Conservation (phyloP, 176 grass and related monocot species). For the Aegilops longissima region DNA sequence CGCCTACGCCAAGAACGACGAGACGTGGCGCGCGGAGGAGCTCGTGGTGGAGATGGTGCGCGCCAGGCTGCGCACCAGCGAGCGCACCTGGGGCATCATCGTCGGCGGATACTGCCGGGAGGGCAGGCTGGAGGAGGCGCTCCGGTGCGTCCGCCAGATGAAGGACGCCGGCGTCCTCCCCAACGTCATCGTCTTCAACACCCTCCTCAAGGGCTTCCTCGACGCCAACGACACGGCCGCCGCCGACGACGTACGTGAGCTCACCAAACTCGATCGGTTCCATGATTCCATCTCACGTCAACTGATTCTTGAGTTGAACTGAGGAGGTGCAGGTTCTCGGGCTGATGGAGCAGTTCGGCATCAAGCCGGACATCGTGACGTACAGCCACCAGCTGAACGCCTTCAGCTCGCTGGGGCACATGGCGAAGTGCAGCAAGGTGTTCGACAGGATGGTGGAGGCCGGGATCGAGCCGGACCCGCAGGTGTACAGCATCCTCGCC, state of each 20-base stretch:
- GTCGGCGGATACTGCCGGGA: conserved; percentile 84
- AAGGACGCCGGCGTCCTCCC: conserved; percentile 59
- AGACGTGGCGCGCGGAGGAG: conserved; percentile 76
- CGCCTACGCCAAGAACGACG: conserved; percentile 72
- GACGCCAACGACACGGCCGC: conserved; percentile 61
- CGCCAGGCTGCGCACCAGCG: conserved; percentile 60
- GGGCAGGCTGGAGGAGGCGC: conserved; percentile 78
- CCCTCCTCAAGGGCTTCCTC: conserved; percentile 88
- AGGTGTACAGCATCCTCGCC: conserved; percentile 93
- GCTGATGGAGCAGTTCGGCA: conserved; percentile 77
- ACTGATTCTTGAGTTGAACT: background rate
- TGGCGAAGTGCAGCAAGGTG: conserved; percentile 72
- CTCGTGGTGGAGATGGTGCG: conserved; percentile 69
- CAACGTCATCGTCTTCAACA: conserved; percentile 85
- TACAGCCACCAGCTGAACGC: conserved; percentile 93
- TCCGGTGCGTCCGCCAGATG: conserved; percentile 82
- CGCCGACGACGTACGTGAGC: conserved; percentile 60
- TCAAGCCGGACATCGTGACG: conserved; percentile 81
- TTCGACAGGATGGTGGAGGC: conserved; percentile 75
- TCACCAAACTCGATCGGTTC: background rate
- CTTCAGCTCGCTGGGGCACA: conserved; percentile 71
- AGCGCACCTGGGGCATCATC: conserved; percentile 90
- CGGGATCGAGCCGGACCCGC: conserved; percentile 78
- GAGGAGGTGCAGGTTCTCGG: conserved; percentile 45
- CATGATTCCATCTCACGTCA: background rate